These are phyloP conservation scores for Persicaria maculosa DNA, from an alignment of 148 eudicot genomes.

Conservation along the genomic window DNA sequence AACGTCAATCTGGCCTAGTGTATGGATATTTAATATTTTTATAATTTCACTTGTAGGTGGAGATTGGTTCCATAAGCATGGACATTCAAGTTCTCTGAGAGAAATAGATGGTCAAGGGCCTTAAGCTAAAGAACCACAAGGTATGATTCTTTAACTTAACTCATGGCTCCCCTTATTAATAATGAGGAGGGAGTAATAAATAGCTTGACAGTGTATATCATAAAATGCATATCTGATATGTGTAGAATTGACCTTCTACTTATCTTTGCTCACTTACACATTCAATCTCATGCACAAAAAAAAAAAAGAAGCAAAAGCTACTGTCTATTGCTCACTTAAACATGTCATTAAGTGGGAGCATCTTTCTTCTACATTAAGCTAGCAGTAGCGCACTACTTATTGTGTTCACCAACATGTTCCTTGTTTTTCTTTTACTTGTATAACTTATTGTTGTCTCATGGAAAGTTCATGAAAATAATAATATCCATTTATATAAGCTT, in stretches of 20 bases:
- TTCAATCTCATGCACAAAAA: neutral
- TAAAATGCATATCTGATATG: neutral
- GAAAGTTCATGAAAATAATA: too few relatives aligned
- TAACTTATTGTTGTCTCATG: too few relatives aligned
- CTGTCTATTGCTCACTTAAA: too few relatives aligned
- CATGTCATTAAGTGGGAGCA: too few relatives aligned
- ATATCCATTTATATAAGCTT: too few relatives aligned
- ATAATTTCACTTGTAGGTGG: slow-evolving; percentile 38
- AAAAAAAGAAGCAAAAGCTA: neutral
- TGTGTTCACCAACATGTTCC: too few relatives aligned
- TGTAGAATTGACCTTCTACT: neutral
- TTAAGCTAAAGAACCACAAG: slow-evolving; percentile 96
- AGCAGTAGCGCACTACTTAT: too few relatives aligned
- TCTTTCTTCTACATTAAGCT: too few relatives aligned
- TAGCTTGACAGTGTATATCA: neutral
- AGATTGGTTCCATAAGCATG: slow-evolving; percentile 99
- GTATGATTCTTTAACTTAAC: slow-evolving; percentile 27
- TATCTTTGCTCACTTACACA: neutral
- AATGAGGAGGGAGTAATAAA: neutral
- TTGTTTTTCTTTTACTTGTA: too few relatives aligned
- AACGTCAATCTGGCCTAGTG: too few relatives aligned
- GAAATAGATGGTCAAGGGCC: slow-evolving; percentile 97
- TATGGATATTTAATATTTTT: neutral
- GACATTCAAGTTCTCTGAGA: slow-evolving; percentile 97
- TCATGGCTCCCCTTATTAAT: neutral